Conservation (phyloP, 192 early-diverging fungal genomes). For the Polychytrium aggregatum region DNA sequence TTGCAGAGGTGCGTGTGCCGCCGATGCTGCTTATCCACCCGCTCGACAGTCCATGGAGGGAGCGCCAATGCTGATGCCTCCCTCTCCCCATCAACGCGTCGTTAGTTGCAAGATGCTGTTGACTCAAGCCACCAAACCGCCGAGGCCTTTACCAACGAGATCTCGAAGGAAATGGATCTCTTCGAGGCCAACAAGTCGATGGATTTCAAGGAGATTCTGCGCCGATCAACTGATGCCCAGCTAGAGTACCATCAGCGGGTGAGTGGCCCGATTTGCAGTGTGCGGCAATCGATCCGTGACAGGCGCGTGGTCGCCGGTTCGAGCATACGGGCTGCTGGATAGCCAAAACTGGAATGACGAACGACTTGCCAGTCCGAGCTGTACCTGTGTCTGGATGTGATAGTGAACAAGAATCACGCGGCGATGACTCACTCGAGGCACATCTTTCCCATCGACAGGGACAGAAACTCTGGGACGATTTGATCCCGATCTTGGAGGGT, state of each 20-base stretch:
- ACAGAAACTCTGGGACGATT: constrained; percentile 64
- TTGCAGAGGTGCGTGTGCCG: constrained; percentile 50
- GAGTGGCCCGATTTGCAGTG: constrained; percentile 1
- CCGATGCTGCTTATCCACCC: no score
- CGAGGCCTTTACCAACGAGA: constrained; percentile 62
- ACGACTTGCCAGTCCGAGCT: no score
- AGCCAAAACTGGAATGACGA: no score
- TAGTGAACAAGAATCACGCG: no score
- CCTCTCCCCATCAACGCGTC: no score
- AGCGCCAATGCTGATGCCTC: no score
- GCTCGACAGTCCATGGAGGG: no score
- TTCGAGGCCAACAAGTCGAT: constrained; percentile 68
- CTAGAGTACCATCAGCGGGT: constrained; percentile 77
- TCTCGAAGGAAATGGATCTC: constrained; percentile 71
- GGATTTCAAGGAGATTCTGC: constrained; percentile 68
- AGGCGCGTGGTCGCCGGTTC: no score
- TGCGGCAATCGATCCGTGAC: background rate
- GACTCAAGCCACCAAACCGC: constrained; percentile 62
- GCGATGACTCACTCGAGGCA: no score
- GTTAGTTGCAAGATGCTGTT: constrained; percentile 69
- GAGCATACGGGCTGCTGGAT: no score
- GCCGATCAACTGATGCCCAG: constrained; percentile 66
- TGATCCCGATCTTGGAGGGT: constrained; percentile 69
- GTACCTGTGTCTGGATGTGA: no score
- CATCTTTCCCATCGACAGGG: constrained; percentile 22